Evolutionary conservation across 2,329 filamentous ascomycete species (phyloP), one percentile per base, ranked within the genome.

Genomic region (Trichophyton benhamiae): DNA sequence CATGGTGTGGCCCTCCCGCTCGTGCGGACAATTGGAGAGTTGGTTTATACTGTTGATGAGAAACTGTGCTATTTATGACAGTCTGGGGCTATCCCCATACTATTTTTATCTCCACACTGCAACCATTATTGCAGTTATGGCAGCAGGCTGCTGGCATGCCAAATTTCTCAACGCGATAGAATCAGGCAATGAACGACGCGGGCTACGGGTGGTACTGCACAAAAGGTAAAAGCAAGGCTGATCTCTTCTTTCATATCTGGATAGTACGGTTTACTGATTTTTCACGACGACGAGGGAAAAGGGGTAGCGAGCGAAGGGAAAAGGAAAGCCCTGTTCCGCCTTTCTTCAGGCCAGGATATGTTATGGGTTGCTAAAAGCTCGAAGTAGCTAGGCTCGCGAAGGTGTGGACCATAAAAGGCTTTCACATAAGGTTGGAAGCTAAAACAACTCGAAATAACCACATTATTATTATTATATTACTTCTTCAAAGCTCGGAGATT

Each of bases 21-120:
- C 44, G 20, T 48, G 44, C 44, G 44, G n/a, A 25, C 44, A 30
- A 25, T 11, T 52, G 49, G 22, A 30, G 25, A 30, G 25, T 15
- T 53, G 49, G 49, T 33, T 33, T 13, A 30, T 30, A 30, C 22
- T 38, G 33, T 33, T 52, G 46, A 6, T 52, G 9, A 25, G 49
- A 53, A 53, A 30, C 17, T 53, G 25, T 53, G 27, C 25, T 53
- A 53, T 53, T 53, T 30, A 53, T 53, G 49, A 53, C 49, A 53
- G 15, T n/a, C 49, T 1, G 22, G 7, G 49, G 49, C 49, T 53
- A 30, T 15, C 49, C 22, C 25, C 11, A 30, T 33, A 25, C 49
- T 53, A 53, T 53, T 53, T 53, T 53, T 53, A 53, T 53, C 49
- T 53, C 49, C 25, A 53, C 49, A 11, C 13, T n/a, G 22, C 46